These are phyloP conservation scores for Jatropha curcas DNA, from an alignment of 345 rosid genomes.

Conservation along the genomic window DNA sequence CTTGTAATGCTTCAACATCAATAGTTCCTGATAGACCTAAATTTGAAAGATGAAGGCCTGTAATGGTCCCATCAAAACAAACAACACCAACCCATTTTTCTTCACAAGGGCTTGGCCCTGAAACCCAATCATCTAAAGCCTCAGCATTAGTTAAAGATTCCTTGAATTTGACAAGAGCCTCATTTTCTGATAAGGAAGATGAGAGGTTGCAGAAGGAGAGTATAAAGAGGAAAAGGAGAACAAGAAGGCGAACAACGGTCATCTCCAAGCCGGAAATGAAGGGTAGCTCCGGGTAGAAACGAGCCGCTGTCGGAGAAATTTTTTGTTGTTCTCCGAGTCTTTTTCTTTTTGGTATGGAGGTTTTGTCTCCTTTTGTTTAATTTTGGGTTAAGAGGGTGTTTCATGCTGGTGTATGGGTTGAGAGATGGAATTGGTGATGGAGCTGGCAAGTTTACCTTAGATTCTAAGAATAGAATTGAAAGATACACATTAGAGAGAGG, in stretches of 20 bases:
- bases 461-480: slow-evolving; percentile 43
- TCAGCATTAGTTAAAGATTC: slow-evolving; percentile 11
- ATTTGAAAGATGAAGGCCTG: slow-evolving; percentile 24
- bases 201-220: slow-evolving; percentile 11
- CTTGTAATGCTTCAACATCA: slow-evolving; percentile 18
- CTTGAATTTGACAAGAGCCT: slow-evolving; percentile 27
- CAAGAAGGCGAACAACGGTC: slow-evolving; percentile 47
- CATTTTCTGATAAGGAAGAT: slow-evolving; percentile 21
- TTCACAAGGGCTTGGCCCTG: slow-evolving; percentile 21
- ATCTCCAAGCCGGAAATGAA: slow-evolving; percentile 38
- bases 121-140: slow-evolving; percentile 22
- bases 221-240: slow-evolving; percentile 18
- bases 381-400: slow-evolving; percentile 24
- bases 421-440: slow-evolving; percentile 27
- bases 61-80: slow-evolving; percentile 20
- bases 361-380: slow-evolving; percentile 24
- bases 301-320: slow-evolving; percentile 52
- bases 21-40: slow-evolving; percentile 27
- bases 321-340: slow-evolving; percentile 21
- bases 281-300: slow-evolving; percentile 26
- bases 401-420: slow-evolving; percentile 26
- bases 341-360: slow-evolving; percentile 13
- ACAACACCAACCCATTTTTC: slow-evolving; percentile 22
- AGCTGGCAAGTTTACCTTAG: slow-evolving; percentile 27
- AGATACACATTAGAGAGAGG: neutral